Base-by-base conservation (phyloP, 2,329 filamentous ascomycete species). In the Botrytis galanthina region DNA sequence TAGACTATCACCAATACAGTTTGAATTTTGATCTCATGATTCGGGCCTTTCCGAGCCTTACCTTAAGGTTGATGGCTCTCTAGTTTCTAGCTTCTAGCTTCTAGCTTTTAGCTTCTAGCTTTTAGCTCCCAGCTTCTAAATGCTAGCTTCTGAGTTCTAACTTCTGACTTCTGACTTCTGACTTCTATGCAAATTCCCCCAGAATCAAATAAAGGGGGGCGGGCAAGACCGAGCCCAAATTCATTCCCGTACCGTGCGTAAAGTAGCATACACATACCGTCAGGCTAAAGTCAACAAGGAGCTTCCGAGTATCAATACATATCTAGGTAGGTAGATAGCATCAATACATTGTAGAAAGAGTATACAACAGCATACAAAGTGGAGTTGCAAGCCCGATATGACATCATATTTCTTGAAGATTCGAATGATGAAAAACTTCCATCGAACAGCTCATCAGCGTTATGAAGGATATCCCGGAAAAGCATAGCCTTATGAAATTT, bases 391-490 rank as follows among this genome's bases (percentile, higher is more conserved):
- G 26, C 18, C 44, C 16, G 6, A 29, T 22, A 66, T 66, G 63
- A 48, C 63, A 66, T 66, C 63, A 66, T 32, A 22, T 63, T 46
- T 32, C 61, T 8, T 20, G 37, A 18, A 42, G 22, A 26, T 29
- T 63, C 18, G 20, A 35, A 22, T 63, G 3, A 8, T 20, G 37
- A n/a, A 63, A 44, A 44, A 63, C 26, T 8, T 64, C 42, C 35
- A 44, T 44, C 39, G 39, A 67, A 67, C 64, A 67, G 46, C 64
- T 67, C 64, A 67, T 67, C 64, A 46, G 46, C 26, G 22, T 35
- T 39, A 39, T 54, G 12, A 39, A 67, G 64, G 64, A 67, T 67
- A 39, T 54, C 64, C 64, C 35, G 22, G 64, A 2, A 67, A 16
- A 54, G 14, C 10, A 39, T 35, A 67, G 64, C 64, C 64, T 54